phyloP scores from a whole-genome alignment of 2,329 filamentous ascomycete species.

The Fusarium burgessii region DNA sequence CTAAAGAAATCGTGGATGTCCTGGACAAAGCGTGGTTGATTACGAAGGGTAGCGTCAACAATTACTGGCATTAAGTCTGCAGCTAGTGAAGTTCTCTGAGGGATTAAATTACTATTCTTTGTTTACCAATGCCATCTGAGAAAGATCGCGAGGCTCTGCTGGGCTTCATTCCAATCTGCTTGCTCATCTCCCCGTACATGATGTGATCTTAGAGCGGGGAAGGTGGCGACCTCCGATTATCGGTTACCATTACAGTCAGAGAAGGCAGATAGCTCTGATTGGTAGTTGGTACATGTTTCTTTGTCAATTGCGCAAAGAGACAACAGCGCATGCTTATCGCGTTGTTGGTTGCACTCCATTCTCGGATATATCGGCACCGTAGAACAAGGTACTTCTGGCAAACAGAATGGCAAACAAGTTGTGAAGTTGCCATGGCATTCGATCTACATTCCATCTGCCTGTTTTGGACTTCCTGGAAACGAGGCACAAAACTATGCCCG shows the following conservation, averaged over 20 bases:
- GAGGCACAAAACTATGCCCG: not conserved
- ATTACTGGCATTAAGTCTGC: not conserved
- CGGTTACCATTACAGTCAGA: not conserved
- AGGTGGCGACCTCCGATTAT: not conserved
- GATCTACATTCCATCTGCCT: not conserved
- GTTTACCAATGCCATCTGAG: not conserved
- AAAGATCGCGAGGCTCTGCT: not conserved
- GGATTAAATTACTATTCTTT: too few relatives aligned
- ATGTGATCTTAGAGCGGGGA: not conserved
- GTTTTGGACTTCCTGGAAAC: not conserved
- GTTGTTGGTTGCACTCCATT: not conserved
- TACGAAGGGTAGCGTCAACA: slow-evolving; percentile 1
- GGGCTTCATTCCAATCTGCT: not conserved
- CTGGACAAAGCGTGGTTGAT: slow-evolving; percentile 1
- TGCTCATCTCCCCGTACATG: not conserved
- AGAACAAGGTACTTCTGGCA: not conserved
- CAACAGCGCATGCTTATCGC: not conserved
- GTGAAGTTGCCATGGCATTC: too few relatives aligned
- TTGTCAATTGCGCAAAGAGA: not conserved
- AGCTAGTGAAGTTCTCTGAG: too few relatives aligned
- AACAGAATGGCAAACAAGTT: not conserved
- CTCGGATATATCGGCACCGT: not conserved
- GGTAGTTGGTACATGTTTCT: not conserved
- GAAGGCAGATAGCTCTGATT: not conserved
- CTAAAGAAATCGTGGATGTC: slow-evolving; percentile 75